Conservation (phyloP, 2,329 filamentous ascomycete genomes). For the Drechslerella coelobrocha region DNA sequence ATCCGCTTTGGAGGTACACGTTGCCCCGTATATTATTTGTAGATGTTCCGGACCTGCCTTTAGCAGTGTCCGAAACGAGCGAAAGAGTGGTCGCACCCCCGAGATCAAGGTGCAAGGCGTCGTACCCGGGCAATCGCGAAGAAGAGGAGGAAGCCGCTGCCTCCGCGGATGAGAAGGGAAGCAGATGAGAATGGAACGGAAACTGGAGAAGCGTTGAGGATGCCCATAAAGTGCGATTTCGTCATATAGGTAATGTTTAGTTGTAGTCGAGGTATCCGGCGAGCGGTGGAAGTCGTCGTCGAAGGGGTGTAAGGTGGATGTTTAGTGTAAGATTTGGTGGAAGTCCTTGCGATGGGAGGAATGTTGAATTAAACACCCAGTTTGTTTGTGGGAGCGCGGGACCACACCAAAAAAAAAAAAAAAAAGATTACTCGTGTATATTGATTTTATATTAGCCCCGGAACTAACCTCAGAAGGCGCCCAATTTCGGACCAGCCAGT, state of each 20-base stretch:
- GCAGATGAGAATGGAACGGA: conserved; percentile 30
- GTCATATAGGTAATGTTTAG: conserved; percentile 30
- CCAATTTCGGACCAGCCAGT: too few relatives aligned
- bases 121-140: conserved; percentile 44
- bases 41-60: conserved; percentile 19
- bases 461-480: too few relatives aligned
- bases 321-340: conserved; percentile 36
- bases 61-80: conserved; percentile 7
- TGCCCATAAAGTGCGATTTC: conserved; percentile 50
- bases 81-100: conserved; percentile 10
- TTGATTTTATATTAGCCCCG: too few relatives aligned
- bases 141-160: conserved; percentile 47
- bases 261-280: conserved; percentile 5
- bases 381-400: neutral
- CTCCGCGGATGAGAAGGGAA: conserved; percentile 41
- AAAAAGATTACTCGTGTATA: too few relatives aligned
- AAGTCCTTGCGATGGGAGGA: conserved; percentile 5
- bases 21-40: conserved; percentile 19
- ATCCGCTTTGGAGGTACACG: conserved; percentile 21
- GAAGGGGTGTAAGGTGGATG: conserved; percentile 29
- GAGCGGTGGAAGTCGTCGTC: conserved; percentile 13
- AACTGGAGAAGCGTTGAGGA: conserved; percentile 39
- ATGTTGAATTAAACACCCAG: neutral
- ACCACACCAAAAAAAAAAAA: neutral
- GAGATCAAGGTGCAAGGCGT: conserved; percentile 45